Conservation (phyloP, 2,329 filamentous ascomycete genomes). For the Daldinia eschscholtzii region DNA sequence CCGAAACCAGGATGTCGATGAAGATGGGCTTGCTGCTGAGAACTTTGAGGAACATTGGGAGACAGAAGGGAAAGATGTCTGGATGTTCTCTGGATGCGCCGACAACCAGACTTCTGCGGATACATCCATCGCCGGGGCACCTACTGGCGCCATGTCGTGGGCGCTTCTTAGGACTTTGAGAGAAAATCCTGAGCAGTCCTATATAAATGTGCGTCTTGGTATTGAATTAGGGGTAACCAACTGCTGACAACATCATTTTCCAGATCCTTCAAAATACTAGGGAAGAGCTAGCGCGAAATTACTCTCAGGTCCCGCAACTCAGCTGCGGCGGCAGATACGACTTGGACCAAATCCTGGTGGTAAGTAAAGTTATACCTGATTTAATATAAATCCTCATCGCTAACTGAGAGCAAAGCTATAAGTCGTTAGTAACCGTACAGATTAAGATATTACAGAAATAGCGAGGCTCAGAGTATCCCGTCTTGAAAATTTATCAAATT, state of each 20-base stretch:
- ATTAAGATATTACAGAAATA: neutral
- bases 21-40: conserved; percentile 59
- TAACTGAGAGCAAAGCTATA: conserved; percentile 19
- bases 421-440: neutral
- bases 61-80: conserved; percentile 56
- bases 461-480: neutral
- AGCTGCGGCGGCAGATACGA: conserved; percentile 50
- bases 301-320: conserved; percentile 51
- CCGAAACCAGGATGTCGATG: conserved; percentile 56
- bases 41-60: conserved; percentile 59
- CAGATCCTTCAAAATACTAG: conserved; percentile 51
- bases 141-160: conserved; percentile 58
- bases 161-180: conserved; percentile 53
- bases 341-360: conserved; percentile 45
- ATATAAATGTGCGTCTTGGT: conserved; percentile 48
- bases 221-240: neutral
- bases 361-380: conserved; percentile 30
- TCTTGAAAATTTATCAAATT: neutral
- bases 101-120: conserved; percentile 58
- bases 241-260: neutral
- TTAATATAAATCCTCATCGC: neutral
- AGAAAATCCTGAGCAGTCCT: conserved; percentile 51
- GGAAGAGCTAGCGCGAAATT: conserved; percentile 47
- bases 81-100: conserved; percentile 58
- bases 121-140: conserved; percentile 53